Percentiles rank a stretch among this genome's conserved stretches.
Conservation (phyloP, 345 rosid genomes). For the Geranium brycei region DNA sequence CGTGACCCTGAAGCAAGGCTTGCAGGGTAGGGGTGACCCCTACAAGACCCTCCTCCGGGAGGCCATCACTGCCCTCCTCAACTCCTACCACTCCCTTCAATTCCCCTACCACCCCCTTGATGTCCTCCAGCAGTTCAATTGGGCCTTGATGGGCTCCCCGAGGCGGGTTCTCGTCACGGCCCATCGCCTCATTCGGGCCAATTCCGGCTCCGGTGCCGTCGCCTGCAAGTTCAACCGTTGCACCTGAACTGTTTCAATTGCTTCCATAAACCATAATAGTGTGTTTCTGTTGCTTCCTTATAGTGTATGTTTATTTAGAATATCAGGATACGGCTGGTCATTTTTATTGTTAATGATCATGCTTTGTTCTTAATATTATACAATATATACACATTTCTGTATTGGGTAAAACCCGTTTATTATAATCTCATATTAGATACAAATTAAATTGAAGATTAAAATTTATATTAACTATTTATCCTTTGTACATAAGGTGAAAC, state of each 20-base stretch:
- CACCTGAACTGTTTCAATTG: slow-evolving; percentile 5
- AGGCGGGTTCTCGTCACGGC: slow-evolving; percentile 43
- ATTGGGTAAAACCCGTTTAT: too few relatives aligned
- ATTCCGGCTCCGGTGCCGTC: slow-evolving; percentile 29
- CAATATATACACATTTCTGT: too few relatives aligned
- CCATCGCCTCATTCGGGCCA: slow-evolving; percentile 55
- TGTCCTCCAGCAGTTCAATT: slow-evolving; percentile 39
- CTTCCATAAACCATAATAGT: too few relatives aligned
- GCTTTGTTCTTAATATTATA: too few relatives aligned
- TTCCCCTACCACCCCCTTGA: slow-evolving; percentile 42
- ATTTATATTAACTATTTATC: too few relatives aligned
- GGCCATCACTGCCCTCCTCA: slow-evolving; percentile 67
- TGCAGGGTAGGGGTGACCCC: slow-evolving; percentile 64
- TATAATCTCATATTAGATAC: too few relatives aligned
- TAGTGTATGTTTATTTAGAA: too few relatives aligned
- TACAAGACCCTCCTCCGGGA: slow-evolving; percentile 69
- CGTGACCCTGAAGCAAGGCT: slow-evolving; percentile 46
- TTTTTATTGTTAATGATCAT: too few relatives aligned
- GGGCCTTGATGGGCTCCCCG: slow-evolving; percentile 51
- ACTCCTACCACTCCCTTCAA: slow-evolving; percentile 56
- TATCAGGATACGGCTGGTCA: too few relatives aligned
- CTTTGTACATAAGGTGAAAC: too few relatives aligned
- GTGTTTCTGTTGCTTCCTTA: too few relatives aligned
- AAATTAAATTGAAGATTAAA: too few relatives aligned
- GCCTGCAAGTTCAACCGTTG: slow-evolving; percentile 30